phyloP scores from a whole-genome alignment of 2,329 filamentous ascomycete genomes.

The Raffaelea arxii region DNA sequence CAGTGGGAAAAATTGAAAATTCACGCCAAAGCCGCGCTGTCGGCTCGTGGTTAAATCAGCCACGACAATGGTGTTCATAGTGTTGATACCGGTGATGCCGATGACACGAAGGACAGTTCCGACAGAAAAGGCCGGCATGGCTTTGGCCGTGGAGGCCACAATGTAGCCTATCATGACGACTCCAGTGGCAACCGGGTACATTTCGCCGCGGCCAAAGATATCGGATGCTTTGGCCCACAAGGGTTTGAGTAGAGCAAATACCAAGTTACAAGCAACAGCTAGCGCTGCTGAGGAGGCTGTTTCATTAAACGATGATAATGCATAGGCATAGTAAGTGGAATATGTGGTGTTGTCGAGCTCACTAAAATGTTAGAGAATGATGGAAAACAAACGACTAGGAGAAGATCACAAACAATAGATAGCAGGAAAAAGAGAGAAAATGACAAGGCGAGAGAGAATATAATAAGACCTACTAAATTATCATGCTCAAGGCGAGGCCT shows the following conservation, averaged over 20 bases:
- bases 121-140: constrained; percentile 40
- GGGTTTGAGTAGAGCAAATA: constrained; percentile 45
- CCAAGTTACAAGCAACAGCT: constrained; percentile 23
- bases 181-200: constrained; percentile 43
- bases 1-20: constrained; percentile 41
- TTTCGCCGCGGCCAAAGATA: constrained; percentile 52
- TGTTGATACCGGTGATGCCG: constrained; percentile 48
- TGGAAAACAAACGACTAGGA: too few species aligned
- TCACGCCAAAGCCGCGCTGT: constrained; percentile 40
- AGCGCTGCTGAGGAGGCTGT: constrained; percentile 20
- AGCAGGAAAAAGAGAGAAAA: too few species aligned
- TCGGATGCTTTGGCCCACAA: constrained; percentile 52
- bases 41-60: constrained; percentile 46
- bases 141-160: constrained; percentile 42
- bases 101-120: constrained; percentile 50
- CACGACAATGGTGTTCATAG: constrained; percentile 54
- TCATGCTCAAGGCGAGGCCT: constrained; percentile 4
- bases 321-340: constrained; percentile 20
- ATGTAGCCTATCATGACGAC: constrained; percentile 49
- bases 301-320: constrained; percentile 20
- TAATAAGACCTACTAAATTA: neutral
- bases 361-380: constrained; percentile 7
- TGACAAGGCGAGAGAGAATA: too few species aligned
- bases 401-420: too few species aligned
- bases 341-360: constrained; percentile 21